Evolutionary conservation across 1,284 basidiomycete species (phyloP).

Genomic region (Sporisorium graminicola): DNA sequence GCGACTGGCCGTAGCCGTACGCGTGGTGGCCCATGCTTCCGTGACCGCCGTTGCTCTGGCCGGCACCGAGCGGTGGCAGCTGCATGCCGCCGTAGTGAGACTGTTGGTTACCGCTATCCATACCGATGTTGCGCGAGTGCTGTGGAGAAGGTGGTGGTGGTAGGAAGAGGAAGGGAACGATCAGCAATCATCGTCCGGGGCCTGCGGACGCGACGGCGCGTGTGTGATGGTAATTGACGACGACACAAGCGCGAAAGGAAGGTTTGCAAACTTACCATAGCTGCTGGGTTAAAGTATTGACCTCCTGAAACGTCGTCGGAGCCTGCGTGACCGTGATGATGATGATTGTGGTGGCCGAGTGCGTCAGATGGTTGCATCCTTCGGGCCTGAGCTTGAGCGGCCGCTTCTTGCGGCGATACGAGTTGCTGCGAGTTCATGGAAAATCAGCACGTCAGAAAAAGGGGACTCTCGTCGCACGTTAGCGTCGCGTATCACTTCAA

Average conservation of each 20-base stretch:
- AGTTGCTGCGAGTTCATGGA: constrained; percentile 57
- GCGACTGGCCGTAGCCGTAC: constrained; percentile 50
- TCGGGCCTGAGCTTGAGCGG: constrained; percentile 56
- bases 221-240: background rate
- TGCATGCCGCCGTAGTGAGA: constrained; percentile 57
- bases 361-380: constrained; percentile 54
- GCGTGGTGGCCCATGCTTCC: constrained; percentile 50
- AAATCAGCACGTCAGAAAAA: constrained; percentile 37
- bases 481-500: constrained; percentile 44
- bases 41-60: constrained; percentile 51
- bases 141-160: background rate
- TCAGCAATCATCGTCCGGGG: background rate
- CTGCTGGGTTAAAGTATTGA: constrained; percentile 55
- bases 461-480: constrained; percentile 26
- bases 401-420: constrained; percentile 58
- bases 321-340: constrained; percentile 40
- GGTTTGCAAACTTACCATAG: constrained; percentile 40
- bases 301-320: constrained; percentile 48
- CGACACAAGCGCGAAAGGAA: background rate
- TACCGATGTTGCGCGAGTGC: constrained; percentile 51
- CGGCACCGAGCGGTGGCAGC: constrained; percentile 50
- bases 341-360: constrained; percentile 50
- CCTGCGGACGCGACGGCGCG: constrained; percentile 5
- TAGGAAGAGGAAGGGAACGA: background rate
- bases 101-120: constrained; percentile 39